Percentiles rank a stretch among this genome's conserved stretches.
phyloP scores from a whole-genome alignment of 2,329 filamentous ascomycete species.

The Lasiodiplodia gonubiensis region DNA sequence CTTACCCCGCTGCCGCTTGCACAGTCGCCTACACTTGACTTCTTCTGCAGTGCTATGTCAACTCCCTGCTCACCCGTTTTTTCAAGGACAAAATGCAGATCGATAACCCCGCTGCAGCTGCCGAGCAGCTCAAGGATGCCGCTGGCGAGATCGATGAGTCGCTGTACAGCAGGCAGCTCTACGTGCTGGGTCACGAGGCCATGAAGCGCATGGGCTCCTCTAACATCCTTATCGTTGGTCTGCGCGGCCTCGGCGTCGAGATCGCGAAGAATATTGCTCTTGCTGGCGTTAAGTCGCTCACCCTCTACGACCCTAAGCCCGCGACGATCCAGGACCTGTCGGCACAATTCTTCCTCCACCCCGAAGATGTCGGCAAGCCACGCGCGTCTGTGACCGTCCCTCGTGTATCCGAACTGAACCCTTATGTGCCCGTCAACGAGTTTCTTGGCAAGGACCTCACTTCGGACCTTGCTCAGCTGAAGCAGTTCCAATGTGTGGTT shows the following conservation, averaged over 20 bases:
- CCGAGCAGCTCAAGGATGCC: constrained; percentile 63
- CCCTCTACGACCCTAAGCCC: constrained; percentile 86
- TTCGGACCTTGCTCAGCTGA: constrained; percentile 78
- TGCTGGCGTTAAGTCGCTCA: constrained; percentile 96
- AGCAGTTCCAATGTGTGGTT: constrained; percentile 91
- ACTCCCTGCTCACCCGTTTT: constrained; percentile 11
- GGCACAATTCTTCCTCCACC: constrained; percentile 93
- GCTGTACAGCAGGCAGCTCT: constrained; percentile 71
- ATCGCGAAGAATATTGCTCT: constrained; percentile 99
- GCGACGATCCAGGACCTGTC: constrained; percentile 88
- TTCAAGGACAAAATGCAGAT: constrained; percentile 66
- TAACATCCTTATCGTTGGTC: constrained; percentile 87
- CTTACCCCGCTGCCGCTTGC: constrained; percentile 19
- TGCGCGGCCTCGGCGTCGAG: constrained; percentile 94
- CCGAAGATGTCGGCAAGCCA: constrained; percentile 88
- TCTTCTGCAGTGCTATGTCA: neutral
- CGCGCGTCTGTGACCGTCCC: constrained; percentile 86
- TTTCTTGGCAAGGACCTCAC: constrained; percentile 70
- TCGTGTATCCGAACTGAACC: constrained; percentile 90
- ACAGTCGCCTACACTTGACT: neutral
- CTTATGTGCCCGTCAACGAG: constrained; percentile 88
- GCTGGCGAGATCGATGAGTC: constrained; percentile 71
- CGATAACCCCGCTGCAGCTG: constrained; percentile 62
- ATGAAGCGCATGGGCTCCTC: constrained; percentile 99
- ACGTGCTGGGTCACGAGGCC: constrained; percentile 76